Evolutionary conservation across 2,329 filamentous ascomycete species (phyloP), one percentile per base, ranked within the genome.

Genomic region (Aspergillus glaucus): DNA sequence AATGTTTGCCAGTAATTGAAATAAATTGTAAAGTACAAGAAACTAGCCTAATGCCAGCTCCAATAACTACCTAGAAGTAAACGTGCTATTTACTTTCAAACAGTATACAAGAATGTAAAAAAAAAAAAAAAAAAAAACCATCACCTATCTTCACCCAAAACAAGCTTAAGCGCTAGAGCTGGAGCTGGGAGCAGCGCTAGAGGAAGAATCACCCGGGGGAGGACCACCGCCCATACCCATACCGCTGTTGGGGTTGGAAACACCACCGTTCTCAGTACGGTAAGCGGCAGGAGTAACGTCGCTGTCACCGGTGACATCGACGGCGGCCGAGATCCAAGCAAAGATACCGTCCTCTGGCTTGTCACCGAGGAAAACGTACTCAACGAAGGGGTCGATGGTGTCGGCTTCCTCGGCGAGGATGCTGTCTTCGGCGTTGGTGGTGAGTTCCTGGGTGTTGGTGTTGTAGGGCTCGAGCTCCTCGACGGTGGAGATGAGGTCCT

Each of bases 341-440:
- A 82, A 67, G 28, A 81, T 56, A 34, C 79, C 79, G 45, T 80
- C 77, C 3, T 64, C 53, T 9, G 78, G 60, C 30, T 67, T 62
- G 40, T 82, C 74, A 6, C 80, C 80, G 2, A 85, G 71, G 12
- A 76, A 69, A 10, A 78, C 72, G 55, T 81, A 82, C 58, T 83
- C 74, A 50, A 81, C 68, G 58, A 83, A 72, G 0, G 81, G 82
- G 57, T 82, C 78, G 50, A 77, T 78, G 36, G 70, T 73, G 43
- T 74, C 73, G 4, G 75, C 72, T 59, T 78, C 74, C 57, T 72
- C 64, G 17, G 74, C 62, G 34, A 78, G 71, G 43, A 82, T 71
- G 15, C 52, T 48, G 61, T 84, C 80, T 0, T 77, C 66, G 10
- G 64, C 66, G 57, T 84, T 83, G 34, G 60, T 66, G 4, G 75